Evolutionary conservation across 805 yeast species (phyloP).

Genomic region (Yamadazyma paraphyllophila): DNA sequence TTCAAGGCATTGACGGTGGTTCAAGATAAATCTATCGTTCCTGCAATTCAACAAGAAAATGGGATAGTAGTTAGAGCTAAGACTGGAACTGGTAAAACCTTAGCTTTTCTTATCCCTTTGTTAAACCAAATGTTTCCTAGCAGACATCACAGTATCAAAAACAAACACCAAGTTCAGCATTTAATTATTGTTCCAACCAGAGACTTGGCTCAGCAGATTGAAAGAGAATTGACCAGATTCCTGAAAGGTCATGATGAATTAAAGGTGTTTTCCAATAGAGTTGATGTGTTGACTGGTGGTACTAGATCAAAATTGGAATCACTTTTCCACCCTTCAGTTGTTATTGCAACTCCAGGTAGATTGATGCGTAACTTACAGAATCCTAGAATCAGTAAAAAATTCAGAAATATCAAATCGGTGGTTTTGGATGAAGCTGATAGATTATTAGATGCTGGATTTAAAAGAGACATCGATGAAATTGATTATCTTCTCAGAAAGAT

Average conservation of each 20-base stretch:
- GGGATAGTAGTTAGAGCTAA: conserved; percentile 87
- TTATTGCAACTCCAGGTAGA: conserved; percentile 91
- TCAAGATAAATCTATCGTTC: conserved; percentile 60
- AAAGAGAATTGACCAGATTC: conserved; percentile 53
- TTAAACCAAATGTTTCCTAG: conserved; percentile 25
- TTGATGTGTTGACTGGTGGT: conserved; percentile 70
- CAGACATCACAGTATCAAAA: conserved; percentile 40
- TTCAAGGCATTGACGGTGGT: conserved; percentile 63
- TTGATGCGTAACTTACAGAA: conserved; percentile 58
- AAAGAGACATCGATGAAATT: conserved; percentile 59
- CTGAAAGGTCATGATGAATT: conserved; percentile 19
- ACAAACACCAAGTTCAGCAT: conserved; percentile 32
- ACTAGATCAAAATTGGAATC: conserved; percentile 33
- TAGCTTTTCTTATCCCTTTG: conserved; percentile 82
- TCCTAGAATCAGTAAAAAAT: conserved; percentile 39
- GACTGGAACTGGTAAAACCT: conserved; percentile 94
- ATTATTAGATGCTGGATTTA: conserved; percentile 77
- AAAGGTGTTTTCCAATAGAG: conserved; percentile 23
- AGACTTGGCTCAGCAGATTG: conserved; percentile 83
- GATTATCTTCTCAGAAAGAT: conserved; percentile 45
- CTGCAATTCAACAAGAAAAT: conserved; percentile 49
- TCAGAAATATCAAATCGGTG: conserved; percentile 56
- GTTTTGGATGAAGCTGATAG: conserved; percentile 93
- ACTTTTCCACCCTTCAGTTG: conserved; percentile 50
- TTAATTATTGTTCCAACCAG: conserved; percentile 86